Base-by-base conservation (phyloP, 768 basidiomycete genomes). In the Fomitopsis serialis region DNA sequence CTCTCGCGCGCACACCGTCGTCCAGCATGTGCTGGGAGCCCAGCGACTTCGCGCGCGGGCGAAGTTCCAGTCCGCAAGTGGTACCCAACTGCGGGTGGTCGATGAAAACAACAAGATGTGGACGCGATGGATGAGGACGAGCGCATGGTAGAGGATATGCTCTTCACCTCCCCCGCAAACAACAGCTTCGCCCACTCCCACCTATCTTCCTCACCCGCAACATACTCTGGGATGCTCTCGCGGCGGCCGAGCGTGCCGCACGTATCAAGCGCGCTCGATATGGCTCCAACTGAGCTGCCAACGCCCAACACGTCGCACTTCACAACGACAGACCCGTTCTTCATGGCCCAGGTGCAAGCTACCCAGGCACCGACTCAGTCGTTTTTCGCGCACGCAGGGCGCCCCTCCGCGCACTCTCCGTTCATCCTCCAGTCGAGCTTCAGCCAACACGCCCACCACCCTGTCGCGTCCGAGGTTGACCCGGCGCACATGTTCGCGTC, bases 241-340 rank as follows among this genome's bases (percentile, higher is more conserved):
- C 57, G 53, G 23, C 53, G 56, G 45, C 52, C 52, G 47, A 56
- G 58, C 45, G 51, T 55, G 35, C 40, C 52, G 29, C 54, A 58
- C 37, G 59, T 65, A 54, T 53, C 62, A 32, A 63, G 66, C 61
- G 57, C 65, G 22, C n/a, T 42, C 56, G 42, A 52, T 15, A 36
- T 52, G 60, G 19, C 55, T 0, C 42, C 62, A 52, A 54, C 59
- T 53, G 61, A 65, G 35, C 58, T 66, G n/a, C 52, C 65, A n/a
- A 48, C 66, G 13, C 43, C 58, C 48, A 70, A 40, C 50, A 48
- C 61, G 34, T 73, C 74, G 34, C 58, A 66, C 29, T 78, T 78
- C 61, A 65, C 74, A 1, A 71, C 74, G 48, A 73, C 77, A 11
- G 78, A 78, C 56, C 78, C 77, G n/a, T 78, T 78, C 62, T 78